A percentile compares a stretch with the other conserved stretches of the same genome.
phyloP scores from a whole-genome alignment of 2,329 filamentous ascomycete species.

The Fusarium clavum region DNA sequence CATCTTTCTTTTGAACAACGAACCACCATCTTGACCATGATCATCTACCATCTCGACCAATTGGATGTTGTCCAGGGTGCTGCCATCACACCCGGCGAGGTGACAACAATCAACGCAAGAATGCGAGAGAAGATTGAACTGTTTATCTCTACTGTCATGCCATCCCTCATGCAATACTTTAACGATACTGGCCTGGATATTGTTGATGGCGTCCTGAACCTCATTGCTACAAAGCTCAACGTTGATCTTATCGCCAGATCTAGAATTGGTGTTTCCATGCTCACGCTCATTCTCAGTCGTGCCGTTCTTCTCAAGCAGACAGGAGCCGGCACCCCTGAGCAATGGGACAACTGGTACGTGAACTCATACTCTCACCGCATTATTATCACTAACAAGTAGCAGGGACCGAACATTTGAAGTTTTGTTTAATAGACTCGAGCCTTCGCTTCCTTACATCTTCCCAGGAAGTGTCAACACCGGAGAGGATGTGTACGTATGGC shows the following conservation, averaged over 20 bases:
- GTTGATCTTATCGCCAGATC: slow-evolving; percentile 87
- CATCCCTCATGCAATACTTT: slow-evolving; percentile 88
- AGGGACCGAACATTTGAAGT: slow-evolving; percentile 83
- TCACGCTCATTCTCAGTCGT: slow-evolving; percentile 94
- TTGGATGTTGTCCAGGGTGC: slow-evolving; percentile 90
- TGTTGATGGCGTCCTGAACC: slow-evolving; percentile 86
- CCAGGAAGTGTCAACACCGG: slow-evolving; percentile 89
- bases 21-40: slow-evolving; percentile 94
- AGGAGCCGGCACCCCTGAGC: slow-evolving; percentile 73
- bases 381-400: slow-evolving; percentile 48
- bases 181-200: slow-evolving; percentile 92
- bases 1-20: slow-evolving; percentile 93
- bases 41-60: slow-evolving; percentile 91
- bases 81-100: slow-evolving; percentile 78
- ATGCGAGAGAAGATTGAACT: slow-evolving; percentile 93
- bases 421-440: slow-evolving; percentile 89
- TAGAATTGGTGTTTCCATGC: slow-evolving; percentile 86
- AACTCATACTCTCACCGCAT: neutral
- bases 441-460: slow-evolving; percentile 86
- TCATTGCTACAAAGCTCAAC: slow-evolving; percentile 86
- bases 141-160: slow-evolving; percentile 89
- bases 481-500: slow-evolving; percentile 97
- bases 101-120: slow-evolving; percentile 75
- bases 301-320: slow-evolving; percentile 93
- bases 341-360: slow-evolving; percentile 83